phyloP scores from a whole-genome alignment of 331 rosid species.

The Cydonia oblonga region DNA sequence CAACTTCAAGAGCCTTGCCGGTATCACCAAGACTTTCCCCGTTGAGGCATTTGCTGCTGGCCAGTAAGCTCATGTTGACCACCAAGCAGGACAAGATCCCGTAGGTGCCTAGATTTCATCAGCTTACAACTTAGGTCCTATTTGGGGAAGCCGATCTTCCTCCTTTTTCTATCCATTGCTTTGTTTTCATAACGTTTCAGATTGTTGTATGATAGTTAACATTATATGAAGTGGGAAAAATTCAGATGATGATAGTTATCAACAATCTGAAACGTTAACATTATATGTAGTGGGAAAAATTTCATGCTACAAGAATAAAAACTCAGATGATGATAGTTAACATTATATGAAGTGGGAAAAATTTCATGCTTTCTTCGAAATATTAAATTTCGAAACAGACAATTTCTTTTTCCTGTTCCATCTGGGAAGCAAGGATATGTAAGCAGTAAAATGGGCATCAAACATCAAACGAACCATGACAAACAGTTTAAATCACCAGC shows the following conservation, averaged over 20 bases:
- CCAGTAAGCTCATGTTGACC: conserved; percentile 16
- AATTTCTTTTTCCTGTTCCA: background rate
- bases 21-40: conserved; percentile 83
- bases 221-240: background rate
- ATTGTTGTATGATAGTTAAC: background rate
- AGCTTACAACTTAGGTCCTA: background rate
- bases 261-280: too few relatives aligned
- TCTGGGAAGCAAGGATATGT: background rate
- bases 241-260: background rate
- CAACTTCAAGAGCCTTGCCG: conserved; percentile 89
- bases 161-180: background rate
- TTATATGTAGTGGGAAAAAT: background rate
- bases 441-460: background rate
- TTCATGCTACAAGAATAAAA: background rate
- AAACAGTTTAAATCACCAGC: background rate
- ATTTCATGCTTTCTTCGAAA: background rate
- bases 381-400: background rate
- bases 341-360: background rate
- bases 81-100: background rate
- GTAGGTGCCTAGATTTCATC: background rate
- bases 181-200: background rate
- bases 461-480: background rate
- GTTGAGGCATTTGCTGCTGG: conserved; percentile 79
- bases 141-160: background rate
- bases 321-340: background rate